Percentiles rank a stretch among this genome's conserved stretches.
phyloP scores from a whole-genome alignment of 192 early-diverging fungal species.

The Globomyces pollinis-pini region DNA sequence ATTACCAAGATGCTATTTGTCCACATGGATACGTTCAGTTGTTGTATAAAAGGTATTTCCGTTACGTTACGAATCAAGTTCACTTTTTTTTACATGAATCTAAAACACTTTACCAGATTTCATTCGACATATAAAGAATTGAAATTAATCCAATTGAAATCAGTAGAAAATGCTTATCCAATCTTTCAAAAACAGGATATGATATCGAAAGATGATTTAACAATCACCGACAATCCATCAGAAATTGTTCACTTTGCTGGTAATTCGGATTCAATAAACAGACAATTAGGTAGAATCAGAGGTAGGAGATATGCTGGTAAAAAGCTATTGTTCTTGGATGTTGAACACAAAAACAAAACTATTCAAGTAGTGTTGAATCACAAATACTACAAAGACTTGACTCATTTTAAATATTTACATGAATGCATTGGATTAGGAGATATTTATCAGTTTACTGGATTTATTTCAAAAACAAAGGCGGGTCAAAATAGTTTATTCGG shows the following conservation, averaged over 20 bases:
- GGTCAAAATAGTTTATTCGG: constrained; percentile 66
- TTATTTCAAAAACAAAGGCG: constrained; percentile 59
- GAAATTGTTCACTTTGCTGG: no score
- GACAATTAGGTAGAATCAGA: constrained; percentile 56
- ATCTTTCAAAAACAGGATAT: neutral
- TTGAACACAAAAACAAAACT: constrained; percentile 47
- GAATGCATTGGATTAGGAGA: constrained; percentile 42
- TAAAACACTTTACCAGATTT: neutral
- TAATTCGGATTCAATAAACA: no score
- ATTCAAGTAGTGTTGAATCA: constrained; percentile 64
- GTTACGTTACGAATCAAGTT: no score
- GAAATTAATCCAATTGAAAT: neutral
- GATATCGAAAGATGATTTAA: neutral
- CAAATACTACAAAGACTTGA: constrained; percentile 23
- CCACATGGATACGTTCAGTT: no score
- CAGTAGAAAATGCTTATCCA: constrained; percentile 2
- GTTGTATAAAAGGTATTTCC: no score
- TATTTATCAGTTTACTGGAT: constrained; percentile 39
- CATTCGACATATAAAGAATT: neutral
- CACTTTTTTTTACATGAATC: neutral
- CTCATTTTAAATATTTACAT: constrained; percentile 30
- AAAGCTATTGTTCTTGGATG: constrained; percentile 66
- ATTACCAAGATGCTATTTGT: no score
- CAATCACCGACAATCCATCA: no score
- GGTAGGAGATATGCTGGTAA: constrained; percentile 63